Evolutionary conservation across 257 asterid species (phyloP), one percentile per base, ranked within the genome.

Genomic region (Solanum appendiculatum): DNA sequence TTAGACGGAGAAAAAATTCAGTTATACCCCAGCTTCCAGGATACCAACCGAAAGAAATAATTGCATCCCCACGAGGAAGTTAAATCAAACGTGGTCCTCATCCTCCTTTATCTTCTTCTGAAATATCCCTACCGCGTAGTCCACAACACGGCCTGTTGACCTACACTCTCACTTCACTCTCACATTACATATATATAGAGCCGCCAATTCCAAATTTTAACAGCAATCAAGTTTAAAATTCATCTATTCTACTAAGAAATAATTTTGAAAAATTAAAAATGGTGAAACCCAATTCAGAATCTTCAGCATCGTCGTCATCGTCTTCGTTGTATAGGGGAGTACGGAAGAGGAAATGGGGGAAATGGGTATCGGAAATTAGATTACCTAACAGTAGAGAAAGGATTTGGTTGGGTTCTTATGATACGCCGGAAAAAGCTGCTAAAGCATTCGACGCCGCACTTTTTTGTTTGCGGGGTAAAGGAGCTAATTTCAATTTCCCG

Each of bases 261-360:
- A 54, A 12, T 2, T 66, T 25, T 23, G 4, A 27, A 83, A 14
- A 2, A 42, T 31, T 33, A 40, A 73, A 36, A 66, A 93, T 95
- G 98, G 95, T 91, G 90, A 93, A 90, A 89, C 86, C 94, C 10
- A 72, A n/a, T 14, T 34, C 34, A 37, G 60, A 13, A 37, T 56
- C 7, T 36, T 86, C 88, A 6, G 75, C 85, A 0, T 86, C 93
- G 3, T 60, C 91, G 5, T 81, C 92, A 0, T 86, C 92, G 9
- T 88, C 90, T 3, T 89, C 91, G 34, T 90, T 91, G 70, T 93
- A 90, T 75, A 92, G 90, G 70, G 98, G 98, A 1, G 98, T 95
- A 16, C 64, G 98, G 10, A 92, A 90, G 93, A 88, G 98, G 9
- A 94, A 94, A 87, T 94, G 97, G 98, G 98, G 98, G 0, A 95